A percentile compares a stretch with the other conserved stretches of the same genome.
These are phyloP conservation scores for Fusarium oligoseptatum DNA, from an alignment of 2,329 filamentous ascomycete genomes.

Conservation along the genomic window DNA sequence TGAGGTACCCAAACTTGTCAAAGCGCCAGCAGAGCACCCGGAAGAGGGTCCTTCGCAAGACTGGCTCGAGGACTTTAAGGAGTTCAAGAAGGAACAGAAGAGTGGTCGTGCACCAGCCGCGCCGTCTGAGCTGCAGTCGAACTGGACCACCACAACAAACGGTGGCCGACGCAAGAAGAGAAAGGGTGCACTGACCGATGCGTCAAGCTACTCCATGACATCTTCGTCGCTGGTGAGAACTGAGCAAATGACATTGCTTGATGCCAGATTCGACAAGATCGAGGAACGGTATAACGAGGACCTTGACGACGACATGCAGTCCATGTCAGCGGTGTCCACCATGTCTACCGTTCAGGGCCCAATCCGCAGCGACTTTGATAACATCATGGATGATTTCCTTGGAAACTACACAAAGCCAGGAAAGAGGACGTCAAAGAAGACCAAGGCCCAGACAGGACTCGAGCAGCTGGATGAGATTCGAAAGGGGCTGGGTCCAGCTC, in stretches of 20 bases:
- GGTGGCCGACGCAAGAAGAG: conserved; percentile 92
- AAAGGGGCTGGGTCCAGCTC: conserved; percentile 81
- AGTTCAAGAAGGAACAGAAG: conserved; percentile 89
- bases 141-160: conserved; percentile 81
- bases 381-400: conserved; percentile 93
- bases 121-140: conserved; percentile 74
- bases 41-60: conserved; percentile 78
- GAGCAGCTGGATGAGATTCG: conserved; percentile 93
- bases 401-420: conserved; percentile 78
- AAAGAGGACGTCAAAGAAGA: conserved; percentile 83
- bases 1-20: conserved; percentile 63
- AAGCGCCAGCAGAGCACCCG: conserved; percentile 59
- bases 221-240: conserved; percentile 89
- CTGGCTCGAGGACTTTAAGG: conserved; percentile 93
- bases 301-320: conserved; percentile 64
- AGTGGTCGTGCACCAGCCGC: conserved; percentile 57
- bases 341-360: conserved; percentile 77
- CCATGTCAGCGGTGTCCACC: conserved; percentile 72
- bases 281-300: conserved; percentile 79
- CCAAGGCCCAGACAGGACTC: conserved; percentile 83
- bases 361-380: conserved; percentile 84
- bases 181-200: conserved; percentile 91
- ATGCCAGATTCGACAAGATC: conserved; percentile 91
- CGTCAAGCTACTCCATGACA: conserved; percentile 91
- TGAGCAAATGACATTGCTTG: conserved; percentile 86